Evolutionary conservation across 805 yeast genomes (phyloP).

Genomic region (Saccharomycopsis sp.): DNA sequence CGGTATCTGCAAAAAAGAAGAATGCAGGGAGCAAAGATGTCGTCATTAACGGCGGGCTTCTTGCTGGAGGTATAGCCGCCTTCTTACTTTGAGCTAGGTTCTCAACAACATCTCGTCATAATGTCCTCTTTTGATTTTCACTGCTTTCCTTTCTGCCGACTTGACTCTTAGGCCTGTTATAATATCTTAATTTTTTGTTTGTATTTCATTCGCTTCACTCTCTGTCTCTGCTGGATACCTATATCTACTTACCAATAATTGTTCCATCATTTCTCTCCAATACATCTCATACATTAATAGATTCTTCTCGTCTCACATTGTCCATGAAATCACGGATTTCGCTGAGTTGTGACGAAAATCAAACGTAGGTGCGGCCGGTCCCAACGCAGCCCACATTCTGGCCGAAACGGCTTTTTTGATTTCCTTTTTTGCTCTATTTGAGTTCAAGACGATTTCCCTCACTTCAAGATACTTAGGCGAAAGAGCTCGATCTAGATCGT

Average conservation of each 20-base stretch:
- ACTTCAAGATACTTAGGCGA: neutral
- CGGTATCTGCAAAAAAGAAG: conserved; percentile 9
- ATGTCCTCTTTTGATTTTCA: neutral
- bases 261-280: neutral
- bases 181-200: neutral
- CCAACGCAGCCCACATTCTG: too few relatives aligned
- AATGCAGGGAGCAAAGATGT: conserved; percentile 6
- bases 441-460: neutral
- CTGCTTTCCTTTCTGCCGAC: neutral
- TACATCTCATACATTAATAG: neutral
- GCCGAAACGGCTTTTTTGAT: neutral
- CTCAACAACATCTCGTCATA: neutral
- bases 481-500: neutral
- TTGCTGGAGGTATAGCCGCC: conserved; percentile 13
- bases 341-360: neutral
- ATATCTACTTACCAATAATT: too few relatives aligned
- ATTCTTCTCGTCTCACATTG: too few relatives aligned
- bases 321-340: neutral
- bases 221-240: neutral
- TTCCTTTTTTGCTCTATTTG: neutral
- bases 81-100: neutral
- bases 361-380: neutral
- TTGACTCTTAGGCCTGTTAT: neutral
- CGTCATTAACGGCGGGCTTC: conserved; percentile 10
- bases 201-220: neutral